Evolutionary conservation across 1,284 basidiomycete genomes (phyloP).

Genomic region (Anthracocystis walkeri): DNA sequence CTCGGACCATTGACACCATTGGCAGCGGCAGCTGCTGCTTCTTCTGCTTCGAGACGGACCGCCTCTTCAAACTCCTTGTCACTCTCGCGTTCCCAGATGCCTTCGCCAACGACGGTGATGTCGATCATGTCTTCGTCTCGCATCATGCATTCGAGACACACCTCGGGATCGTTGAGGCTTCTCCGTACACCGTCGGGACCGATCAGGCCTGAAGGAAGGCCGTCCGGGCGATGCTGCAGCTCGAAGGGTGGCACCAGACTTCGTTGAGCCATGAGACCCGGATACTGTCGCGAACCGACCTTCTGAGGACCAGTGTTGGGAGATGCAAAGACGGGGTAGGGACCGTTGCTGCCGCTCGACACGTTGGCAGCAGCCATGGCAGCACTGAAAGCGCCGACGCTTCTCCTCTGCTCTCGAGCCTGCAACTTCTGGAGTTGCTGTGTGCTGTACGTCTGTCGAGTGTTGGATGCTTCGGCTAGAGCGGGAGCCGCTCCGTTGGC

Average conservation of each 20-base stretch:
- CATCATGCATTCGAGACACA: slow-evolving; percentile 98
- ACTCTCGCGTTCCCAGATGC: slow-evolving; percentile 90
- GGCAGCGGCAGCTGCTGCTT: slow-evolving; percentile 26
- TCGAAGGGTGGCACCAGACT: slow-evolving; percentile 67
- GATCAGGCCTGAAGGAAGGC: slow-evolving; percentile 59
- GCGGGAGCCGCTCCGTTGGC: slow-evolving; percentile 9
- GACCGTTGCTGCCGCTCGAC: slow-evolving; percentile 60
- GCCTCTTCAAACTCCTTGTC: slow-evolving; percentile 86
- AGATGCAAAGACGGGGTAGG: slow-evolving; percentile 61
- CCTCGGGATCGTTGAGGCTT: slow-evolving; percentile 73
- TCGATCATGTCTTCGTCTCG: slow-evolving; percentile 98
- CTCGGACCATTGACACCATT: slow-evolving; percentile 6
- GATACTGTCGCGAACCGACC: slow-evolving; percentile 54
- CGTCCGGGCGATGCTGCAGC: slow-evolving; percentile 66
- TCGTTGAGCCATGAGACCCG: slow-evolving; percentile 65
- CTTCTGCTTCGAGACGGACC: slow-evolving; percentile 75
- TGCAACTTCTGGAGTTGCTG: slow-evolving; percentile 62
- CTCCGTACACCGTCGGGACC: slow-evolving; percentile 62
- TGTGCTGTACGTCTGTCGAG: slow-evolving; percentile 48
- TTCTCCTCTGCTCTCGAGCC: slow-evolving; percentile 58
- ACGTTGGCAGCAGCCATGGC: slow-evolving; percentile 57
- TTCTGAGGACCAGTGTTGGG: slow-evolving; percentile 33
- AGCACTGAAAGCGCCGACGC: slow-evolving; percentile 60
- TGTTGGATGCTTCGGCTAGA: slow-evolving; percentile 10
- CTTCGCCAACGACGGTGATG: slow-evolving; percentile 85